Percentiles rank a stretch among this genome's conserved stretches.
Evolutionary conservation across 2,329 filamentous ascomycete species (phyloP).

Genomic region (Boeremia lycopersici): DNA sequence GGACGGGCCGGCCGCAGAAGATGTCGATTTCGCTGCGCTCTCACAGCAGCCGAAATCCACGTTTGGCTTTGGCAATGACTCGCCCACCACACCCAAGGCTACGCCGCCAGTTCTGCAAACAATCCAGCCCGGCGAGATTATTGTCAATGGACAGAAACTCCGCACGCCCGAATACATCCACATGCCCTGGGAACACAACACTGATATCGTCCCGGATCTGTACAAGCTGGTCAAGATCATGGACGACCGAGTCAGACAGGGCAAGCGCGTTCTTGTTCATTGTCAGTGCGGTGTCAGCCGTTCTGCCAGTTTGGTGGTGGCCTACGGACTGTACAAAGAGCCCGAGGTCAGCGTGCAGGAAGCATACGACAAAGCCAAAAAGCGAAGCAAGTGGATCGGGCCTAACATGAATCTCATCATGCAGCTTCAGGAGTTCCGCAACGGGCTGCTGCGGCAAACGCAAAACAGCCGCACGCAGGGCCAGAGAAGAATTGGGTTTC

Average conservation of each 20-base stretch:
- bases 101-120: conserved; percentile 52
- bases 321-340: conserved; percentile 81
- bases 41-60: conserved; percentile 32
- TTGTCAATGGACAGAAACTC: conserved; percentile 33
- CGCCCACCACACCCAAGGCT: conserved; percentile 59
- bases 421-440: conserved; percentile 79
- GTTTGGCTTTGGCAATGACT: conserved; percentile 40
- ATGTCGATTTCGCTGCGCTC: conserved; percentile 44
- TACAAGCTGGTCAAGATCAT: conserved; percentile 77
- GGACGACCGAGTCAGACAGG: conserved; percentile 71
- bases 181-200: conserved; percentile 88
- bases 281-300: conserved; percentile 87
- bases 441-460: conserved; percentile 51
- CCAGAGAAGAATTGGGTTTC: conserved; percentile 41
- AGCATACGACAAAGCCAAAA: conserved; percentile 80
- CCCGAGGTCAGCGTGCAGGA: conserved; percentile 79
- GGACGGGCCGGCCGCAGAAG: conserved; percentile 44
- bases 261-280: conserved; percentile 80
- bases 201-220: conserved; percentile 79
- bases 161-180: conserved; percentile 80
- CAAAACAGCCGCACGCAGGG: conserved; percentile 38
- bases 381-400: conserved; percentile 84
- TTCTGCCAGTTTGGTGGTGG: conserved; percentile 84
- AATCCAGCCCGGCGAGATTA: conserved; percentile 31
- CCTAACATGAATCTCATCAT: conserved; percentile 94